Evolutionary conservation across 441 rosid genomes (phyloP).

Genomic region (Kokia cookei): DNA sequence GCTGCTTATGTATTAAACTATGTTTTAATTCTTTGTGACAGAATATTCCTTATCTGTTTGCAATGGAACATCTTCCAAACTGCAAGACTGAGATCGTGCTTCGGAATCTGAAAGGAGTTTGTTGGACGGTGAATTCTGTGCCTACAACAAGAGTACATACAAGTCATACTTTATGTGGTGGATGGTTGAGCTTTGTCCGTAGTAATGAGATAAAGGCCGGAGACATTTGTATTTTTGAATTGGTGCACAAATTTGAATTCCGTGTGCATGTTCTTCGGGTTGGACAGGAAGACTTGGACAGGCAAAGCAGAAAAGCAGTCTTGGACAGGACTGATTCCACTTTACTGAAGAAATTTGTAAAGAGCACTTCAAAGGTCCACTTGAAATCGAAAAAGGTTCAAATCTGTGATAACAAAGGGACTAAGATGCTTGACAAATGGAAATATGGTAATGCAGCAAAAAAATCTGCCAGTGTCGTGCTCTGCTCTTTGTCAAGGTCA

Average conservation of each 20-base stretch:
- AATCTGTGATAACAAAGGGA: conserved; percentile 18
- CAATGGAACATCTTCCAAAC: conserved; percentile 49
- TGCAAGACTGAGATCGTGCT: conserved; percentile 50
- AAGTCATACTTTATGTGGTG: conserved; percentile 61
- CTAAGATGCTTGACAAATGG: conserved; percentile 17
- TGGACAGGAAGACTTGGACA: conserved; percentile 29
- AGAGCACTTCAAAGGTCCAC: conserved; percentile 25
- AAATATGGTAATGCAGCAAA: conserved; percentile 18
- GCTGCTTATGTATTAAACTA: background rate
- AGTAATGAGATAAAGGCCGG: conserved; percentile 42
- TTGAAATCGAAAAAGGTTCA: conserved; percentile 29
- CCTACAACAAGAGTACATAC: conserved; percentile 62
- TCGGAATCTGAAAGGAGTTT: conserved; percentile 39
- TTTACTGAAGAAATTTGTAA: conserved; percentile 27
- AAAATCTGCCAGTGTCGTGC: conserved; percentile 14
- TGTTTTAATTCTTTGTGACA: conserved; percentile 16
- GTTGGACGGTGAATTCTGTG: conserved; percentile 59
- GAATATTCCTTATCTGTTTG: conserved; percentile 58
- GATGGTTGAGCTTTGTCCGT: conserved; percentile 66
- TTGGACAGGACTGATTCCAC: conserved; percentile 15
- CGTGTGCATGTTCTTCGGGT: conserved; percentile 47
- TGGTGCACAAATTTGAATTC: conserved; percentile 38
- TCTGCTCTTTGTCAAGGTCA: conserved; percentile 15
- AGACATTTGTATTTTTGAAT: conserved; percentile 55
- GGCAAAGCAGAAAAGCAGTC: conserved; percentile 22